A percentile compares a stretch with the other conserved stretches of the same genome.
These are phyloP conservation scores for Myxozyma sirexii DNA, from an alignment of 805 yeast species.

Conservation along the genomic window DNA sequence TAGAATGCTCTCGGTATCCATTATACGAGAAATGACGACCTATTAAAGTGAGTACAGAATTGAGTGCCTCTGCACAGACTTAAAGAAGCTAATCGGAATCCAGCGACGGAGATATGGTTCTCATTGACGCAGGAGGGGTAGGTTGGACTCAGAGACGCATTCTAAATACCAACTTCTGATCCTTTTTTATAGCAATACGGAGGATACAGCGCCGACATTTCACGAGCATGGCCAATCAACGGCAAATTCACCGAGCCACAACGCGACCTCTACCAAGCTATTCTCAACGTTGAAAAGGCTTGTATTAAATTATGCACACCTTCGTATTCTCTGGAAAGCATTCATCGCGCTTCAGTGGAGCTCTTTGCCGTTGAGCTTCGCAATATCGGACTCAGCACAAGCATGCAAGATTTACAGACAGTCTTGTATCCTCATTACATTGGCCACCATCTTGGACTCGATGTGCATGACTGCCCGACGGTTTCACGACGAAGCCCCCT, in stretches of 20 bases:
- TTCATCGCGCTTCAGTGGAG: slow-evolving; percentile 70
- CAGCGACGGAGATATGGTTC: slow-evolving; percentile 74
- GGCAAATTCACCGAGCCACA: slow-evolving; percentile 78
- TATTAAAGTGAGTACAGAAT: slow-evolving; percentile 45
- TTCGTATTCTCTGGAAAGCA: slow-evolving; percentile 63
- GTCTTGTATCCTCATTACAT: slow-evolving; percentile 87
- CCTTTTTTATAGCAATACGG: slow-evolving; percentile 55
- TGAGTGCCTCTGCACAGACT: background rate
- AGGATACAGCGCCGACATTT: slow-evolving; percentile 93
- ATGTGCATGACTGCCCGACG: slow-evolving; percentile 69
- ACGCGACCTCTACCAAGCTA: slow-evolving; percentile 84
- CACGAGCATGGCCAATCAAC: slow-evolving; percentile 92
- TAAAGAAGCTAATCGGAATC: background rate
- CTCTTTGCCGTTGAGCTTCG: slow-evolving; percentile 64
- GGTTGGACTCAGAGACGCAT: no score
- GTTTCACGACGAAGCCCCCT: slow-evolving; percentile 59
- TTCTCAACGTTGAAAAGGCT: slow-evolving; percentile 74
- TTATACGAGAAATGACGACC: slow-evolving; percentile 88
- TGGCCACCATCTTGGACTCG: slow-evolving; percentile 94
- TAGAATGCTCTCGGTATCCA: slow-evolving; percentile 85
- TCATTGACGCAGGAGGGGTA: slow-evolving; percentile 91
- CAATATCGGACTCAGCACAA: slow-evolving; percentile 65
- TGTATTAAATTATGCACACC: slow-evolving; percentile 72
- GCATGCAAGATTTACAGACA: slow-evolving; percentile 18
- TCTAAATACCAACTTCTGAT: background rate